Evolutionary conservation across 139 green algal genomes (phyloP).

Genomic region (Edaphochlamys debaryana): DNA sequence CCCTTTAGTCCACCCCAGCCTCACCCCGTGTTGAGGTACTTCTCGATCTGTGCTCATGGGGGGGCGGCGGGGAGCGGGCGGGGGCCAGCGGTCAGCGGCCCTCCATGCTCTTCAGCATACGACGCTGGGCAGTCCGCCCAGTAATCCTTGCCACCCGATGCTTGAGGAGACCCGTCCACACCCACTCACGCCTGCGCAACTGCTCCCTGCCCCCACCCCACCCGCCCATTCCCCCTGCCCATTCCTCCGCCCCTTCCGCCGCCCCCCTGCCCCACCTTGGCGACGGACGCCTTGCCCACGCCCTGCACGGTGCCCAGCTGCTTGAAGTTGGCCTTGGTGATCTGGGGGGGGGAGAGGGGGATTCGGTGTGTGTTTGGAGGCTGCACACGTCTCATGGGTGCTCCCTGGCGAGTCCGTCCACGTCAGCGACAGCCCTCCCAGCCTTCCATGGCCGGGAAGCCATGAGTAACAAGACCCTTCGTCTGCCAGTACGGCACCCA

Average conservation of each 20-base stretch:
- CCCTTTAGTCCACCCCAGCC: no score
- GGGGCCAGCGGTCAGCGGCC: no score
- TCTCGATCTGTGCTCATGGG: slow-evolving; percentile 16
- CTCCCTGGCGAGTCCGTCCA: no score
- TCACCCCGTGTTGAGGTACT: slow-evolving; percentile 21
- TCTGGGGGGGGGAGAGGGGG: not conserved
- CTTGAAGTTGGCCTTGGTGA: slow-evolving; percentile 34
- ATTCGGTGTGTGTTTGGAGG: no score
- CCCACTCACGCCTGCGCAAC: not conserved
- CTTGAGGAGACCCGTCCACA: not conserved
- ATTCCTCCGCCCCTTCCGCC: not conserved
- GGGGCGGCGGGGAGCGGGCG: not conserved
- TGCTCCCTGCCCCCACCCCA: not conserved
- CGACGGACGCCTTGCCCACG: slow-evolving; percentile 51
- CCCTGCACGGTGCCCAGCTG: slow-evolving; percentile 42
- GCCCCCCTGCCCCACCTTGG: not conserved
- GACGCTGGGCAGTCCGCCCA: not conserved
- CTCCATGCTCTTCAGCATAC: not conserved
- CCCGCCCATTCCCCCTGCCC: not conserved
- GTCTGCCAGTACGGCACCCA: no score
- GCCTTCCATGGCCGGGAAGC: no score
- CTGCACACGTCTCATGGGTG: no score
- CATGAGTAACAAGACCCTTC: no score
- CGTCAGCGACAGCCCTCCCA: no score
- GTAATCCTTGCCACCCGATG: not conserved